phyloP scores from a whole-genome alignment of 2,329 filamentous ascomycete genomes.

The Basipetospora chlamydospora region DNA sequence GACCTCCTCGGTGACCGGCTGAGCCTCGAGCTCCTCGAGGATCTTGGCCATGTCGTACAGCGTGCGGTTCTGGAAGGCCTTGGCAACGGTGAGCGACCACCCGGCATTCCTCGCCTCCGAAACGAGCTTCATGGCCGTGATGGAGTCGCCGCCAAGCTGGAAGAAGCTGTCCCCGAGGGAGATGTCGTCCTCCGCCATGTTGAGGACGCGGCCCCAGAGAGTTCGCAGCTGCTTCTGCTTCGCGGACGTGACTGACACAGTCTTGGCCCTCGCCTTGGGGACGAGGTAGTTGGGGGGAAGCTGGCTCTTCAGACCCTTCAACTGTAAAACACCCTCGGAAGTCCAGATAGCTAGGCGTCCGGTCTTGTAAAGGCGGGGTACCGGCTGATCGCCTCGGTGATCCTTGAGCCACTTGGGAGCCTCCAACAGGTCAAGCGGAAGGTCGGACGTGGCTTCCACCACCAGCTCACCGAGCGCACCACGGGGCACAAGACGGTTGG shows the following conservation, averaged over 20 bases:
- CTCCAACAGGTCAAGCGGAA: slow-evolving; percentile 13
- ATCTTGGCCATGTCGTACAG: slow-evolving; percentile 38
- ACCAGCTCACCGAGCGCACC: slow-evolving; percentile 30
- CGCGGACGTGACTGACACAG: slow-evolving; percentile 22
- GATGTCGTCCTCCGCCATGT: slow-evolving; percentile 28
- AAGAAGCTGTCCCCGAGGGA: slow-evolving; percentile 44
- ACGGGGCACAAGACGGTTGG: slow-evolving; percentile 20
- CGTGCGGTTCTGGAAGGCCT: slow-evolving; percentile 35
- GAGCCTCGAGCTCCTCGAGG: slow-evolving; percentile 21
- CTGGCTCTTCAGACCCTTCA: slow-evolving; percentile 12
- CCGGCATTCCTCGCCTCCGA: slow-evolving; percentile 34
- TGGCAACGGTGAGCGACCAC: slow-evolving; percentile 35
- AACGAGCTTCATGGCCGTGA: slow-evolving; percentile 46
- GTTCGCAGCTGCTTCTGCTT: slow-evolving; percentile 28
- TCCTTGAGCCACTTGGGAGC: slow-evolving; percentile 16
- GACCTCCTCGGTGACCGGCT: slow-evolving; percentile 10
- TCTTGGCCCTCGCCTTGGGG: slow-evolving; percentile 12
- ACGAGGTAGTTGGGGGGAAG: slow-evolving; percentile 5
- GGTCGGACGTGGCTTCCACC: slow-evolving; percentile 17
- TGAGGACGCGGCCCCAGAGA: slow-evolving; percentile 34
- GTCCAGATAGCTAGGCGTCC: slow-evolving; percentile 24
- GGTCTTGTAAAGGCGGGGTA: slow-evolving; percentile 21
- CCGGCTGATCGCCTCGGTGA: too few species aligned
- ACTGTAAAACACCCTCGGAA: slow-evolving; percentile 15
- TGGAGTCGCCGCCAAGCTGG: slow-evolving; percentile 44